Evolutionary conservation across 257 asterid genomes (phyloP).

Genomic region (Fraxinus anomala): DNA sequence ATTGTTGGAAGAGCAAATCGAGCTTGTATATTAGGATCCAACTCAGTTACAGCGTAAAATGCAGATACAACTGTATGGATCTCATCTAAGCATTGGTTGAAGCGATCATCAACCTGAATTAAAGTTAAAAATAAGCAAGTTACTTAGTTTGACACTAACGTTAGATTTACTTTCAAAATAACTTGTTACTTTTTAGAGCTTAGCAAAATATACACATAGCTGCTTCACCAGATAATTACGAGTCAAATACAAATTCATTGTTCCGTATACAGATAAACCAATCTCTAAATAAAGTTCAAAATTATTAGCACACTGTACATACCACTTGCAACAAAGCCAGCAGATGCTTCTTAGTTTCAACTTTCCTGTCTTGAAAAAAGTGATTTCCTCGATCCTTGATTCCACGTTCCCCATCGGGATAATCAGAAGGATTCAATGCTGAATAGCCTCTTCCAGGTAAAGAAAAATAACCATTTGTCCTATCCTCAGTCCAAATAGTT

Average conservation of each 20-base stretch:
- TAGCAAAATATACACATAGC: not conserved
- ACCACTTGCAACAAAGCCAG: constrained; percentile 75
- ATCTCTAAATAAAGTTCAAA: not conserved
- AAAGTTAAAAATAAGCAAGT: not conserved
- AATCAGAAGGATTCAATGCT: constrained; percentile 24
- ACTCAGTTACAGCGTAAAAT: constrained; percentile 75
- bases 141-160: not conserved
- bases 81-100: constrained; percentile 79
- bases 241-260: too few relatives aligned
- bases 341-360: constrained; percentile 61
- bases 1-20: constrained; percentile 75
- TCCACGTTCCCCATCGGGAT: constrained; percentile 19
- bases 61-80: constrained; percentile 78
- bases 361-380: constrained; percentile 32
- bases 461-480: constrained; percentile 23
- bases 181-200: too few relatives aligned
- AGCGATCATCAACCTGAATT: constrained; percentile 74
- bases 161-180: not conserved
- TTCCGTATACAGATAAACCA: not conserved
- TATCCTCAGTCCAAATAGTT: constrained; percentile 25
- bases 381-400: constrained; percentile 24
- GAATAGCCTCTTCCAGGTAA: constrained; percentile 29
- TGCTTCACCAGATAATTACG: too few relatives aligned
- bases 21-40: constrained; percentile 73
- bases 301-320: constrained; percentile 6